Conservation (phyloP, 2,329 filamentous ascomycete species). For the Fusarium neocosmosporiellum region DNA sequence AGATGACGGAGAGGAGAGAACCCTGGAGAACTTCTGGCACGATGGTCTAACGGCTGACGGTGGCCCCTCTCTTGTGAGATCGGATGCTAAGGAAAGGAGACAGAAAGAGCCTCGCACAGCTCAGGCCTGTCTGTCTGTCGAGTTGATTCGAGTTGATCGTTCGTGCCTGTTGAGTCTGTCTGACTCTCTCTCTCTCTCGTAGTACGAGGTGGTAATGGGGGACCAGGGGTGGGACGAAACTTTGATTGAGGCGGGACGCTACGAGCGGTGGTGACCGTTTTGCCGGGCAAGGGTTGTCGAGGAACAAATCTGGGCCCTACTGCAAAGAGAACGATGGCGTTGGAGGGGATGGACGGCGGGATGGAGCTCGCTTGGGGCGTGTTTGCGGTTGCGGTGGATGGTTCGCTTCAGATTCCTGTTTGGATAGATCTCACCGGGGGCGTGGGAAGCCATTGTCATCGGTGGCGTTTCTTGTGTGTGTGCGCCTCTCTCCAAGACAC, state of each 20-base stretch:
- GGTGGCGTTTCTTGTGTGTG: slow-evolving; percentile 31
- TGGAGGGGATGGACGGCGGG: not conserved
- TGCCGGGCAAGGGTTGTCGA: slow-evolving; percentile 34
- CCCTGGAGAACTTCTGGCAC: not conserved
- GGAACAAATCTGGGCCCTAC: slow-evolving; percentile 18
- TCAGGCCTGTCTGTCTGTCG: slow-evolving; percentile 7
- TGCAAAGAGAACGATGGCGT: not conserved
- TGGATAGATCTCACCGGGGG: slow-evolving; percentile 31
- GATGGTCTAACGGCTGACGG: slow-evolving; percentile 13
- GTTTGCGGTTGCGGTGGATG: slow-evolving; percentile 17
- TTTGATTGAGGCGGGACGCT: slow-evolving; percentile 39
- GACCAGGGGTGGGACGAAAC: slow-evolving; percentile 20
- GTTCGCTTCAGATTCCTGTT: slow-evolving; percentile 33
- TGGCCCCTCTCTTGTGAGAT: slow-evolving; percentile 30
- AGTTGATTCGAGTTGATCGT: not conserved
- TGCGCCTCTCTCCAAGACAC: not conserved
- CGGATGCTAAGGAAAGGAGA: slow-evolving; percentile 42
- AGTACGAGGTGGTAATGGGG: slow-evolving; percentile 8
- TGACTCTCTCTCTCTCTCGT: not conserved
- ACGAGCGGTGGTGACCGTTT: slow-evolving; percentile 42
- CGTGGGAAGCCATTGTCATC: slow-evolving; percentile 14
- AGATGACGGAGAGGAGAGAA: not conserved
- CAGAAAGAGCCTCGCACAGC: slow-evolving; percentile 29
- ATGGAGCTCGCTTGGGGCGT: slow-evolving; percentile 28
- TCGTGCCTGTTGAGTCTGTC: slow-evolving; percentile 8